phyloP scores from a whole-genome alignment of 768 basidiomycete species.

The Phallus indusiatus region DNA sequence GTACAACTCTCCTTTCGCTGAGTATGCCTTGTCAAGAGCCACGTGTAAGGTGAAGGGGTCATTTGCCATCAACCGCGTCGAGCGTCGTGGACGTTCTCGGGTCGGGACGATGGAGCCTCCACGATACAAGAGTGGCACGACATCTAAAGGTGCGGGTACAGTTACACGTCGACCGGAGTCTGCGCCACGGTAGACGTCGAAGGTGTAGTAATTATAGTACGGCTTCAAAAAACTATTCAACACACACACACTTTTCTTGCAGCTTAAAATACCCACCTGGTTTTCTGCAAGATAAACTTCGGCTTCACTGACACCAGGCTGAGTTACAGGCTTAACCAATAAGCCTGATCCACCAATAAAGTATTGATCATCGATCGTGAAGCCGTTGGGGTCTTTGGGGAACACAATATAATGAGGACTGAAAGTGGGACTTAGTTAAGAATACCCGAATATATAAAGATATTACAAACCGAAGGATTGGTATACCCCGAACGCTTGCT shows the following conservation, averaged over 20 bases:
- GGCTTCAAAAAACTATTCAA: conserved; percentile 34
- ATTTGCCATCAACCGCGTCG: conserved; percentile 78
- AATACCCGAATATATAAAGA: background rate
- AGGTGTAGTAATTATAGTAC: conserved; percentile 90
- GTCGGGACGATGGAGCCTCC: conserved; percentile 88
- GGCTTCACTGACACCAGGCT: conserved; percentile 56
- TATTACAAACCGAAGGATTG: conserved; percentile 64
- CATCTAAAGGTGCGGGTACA: conserved; percentile 69
- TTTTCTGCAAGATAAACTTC: conserved; percentile 82
- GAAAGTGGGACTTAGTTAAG: background rate
- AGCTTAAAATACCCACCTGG: conserved; percentile 36
- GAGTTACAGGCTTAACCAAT: conserved; percentile 84
- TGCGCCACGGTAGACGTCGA: conserved; percentile 55
- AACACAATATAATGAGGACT: conserved; percentile 96
- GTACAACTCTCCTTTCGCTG: conserved; percentile 80
- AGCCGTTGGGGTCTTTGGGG: conserved; percentile 82
- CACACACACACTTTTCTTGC: background rate
- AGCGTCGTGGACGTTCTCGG: conserved; percentile 76
- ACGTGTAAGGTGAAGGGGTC: conserved; percentile 92
- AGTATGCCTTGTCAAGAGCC: conserved; percentile 50
- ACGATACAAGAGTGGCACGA: conserved; percentile 78
- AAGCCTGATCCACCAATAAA: conserved; percentile 84
- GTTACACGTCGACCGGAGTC: conserved; percentile 58
- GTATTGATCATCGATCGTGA: conserved; percentile 88
- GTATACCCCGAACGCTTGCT: conserved; percentile 69